Percentiles rank a stretch among this genome's conserved stretches.
These are phyloP conservation scores for Plectosphaerella plurivora DNA, from an alignment of 2,329 filamentous ascomycete species.

Conservation along the genomic window DNA sequence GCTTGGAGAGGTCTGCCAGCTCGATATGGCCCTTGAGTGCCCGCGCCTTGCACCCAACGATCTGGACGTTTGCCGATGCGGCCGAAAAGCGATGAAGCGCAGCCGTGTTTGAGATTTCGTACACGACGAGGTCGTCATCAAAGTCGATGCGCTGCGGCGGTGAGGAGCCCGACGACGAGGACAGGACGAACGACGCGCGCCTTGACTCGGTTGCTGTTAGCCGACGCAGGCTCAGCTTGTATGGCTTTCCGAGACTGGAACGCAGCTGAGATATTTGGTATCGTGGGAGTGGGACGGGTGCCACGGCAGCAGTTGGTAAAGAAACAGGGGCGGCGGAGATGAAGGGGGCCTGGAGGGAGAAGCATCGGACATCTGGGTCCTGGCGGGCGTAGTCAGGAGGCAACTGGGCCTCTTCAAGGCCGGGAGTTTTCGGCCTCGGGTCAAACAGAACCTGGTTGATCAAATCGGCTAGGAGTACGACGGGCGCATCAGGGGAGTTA, in stretches of 20 bases:
- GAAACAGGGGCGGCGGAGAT: neutral
- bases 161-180: neutral
- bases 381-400: neutral
- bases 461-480: neutral
- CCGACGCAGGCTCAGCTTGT: constrained; percentile 4
- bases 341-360: neutral
- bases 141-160: neutral
- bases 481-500: neutral
- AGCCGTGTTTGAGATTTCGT: constrained; percentile 1
- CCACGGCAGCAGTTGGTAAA: neutral
- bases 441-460: neutral
- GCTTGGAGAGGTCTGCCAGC: neutral
- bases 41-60: constrained; percentile 3
- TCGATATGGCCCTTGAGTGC: constrained; percentile 2
- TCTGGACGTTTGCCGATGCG: neutral
- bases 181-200: neutral
- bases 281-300: neutral
- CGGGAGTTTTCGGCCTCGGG: neutral
- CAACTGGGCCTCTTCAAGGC: neutral
- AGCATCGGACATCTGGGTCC: constrained; percentile 3
- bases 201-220: constrained; percentile 1
- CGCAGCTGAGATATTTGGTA: constrained; percentile 1
- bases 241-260: neutral
- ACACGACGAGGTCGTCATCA: constrained; percentile 4
- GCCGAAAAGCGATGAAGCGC: neutral